Conservation (phyloP, 2,329 filamentous ascomycete genomes). For the Exophiala dermatitidis region DNA sequence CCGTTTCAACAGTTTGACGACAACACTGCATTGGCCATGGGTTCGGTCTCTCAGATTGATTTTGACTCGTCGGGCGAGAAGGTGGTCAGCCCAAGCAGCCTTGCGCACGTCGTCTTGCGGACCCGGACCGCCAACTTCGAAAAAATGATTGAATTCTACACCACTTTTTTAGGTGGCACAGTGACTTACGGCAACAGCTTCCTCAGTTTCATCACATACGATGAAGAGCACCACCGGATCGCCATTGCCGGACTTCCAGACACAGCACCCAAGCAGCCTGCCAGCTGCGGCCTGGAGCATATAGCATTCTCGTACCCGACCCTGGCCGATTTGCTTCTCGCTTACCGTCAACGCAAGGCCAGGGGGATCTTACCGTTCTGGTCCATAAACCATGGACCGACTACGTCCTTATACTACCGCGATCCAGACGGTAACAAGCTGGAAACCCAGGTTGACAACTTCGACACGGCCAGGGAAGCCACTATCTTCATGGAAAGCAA, state of each 20-base stretch:
- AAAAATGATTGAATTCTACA: neutral
- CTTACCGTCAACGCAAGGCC: constrained; percentile 32
- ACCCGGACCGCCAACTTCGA: neutral
- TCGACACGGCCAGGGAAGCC: constrained; percentile 22
- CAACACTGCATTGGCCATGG: neutral
- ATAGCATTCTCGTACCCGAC: constrained; percentile 38
- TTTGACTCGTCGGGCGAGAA: neutral
- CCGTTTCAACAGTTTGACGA: neutral
- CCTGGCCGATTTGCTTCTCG: constrained; percentile 32
- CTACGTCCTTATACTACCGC: constrained; percentile 43
- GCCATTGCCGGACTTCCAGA: constrained; percentile 4
- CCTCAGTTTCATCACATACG: constrained; percentile 12
- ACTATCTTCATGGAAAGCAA: neutral
- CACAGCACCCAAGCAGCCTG: constrained; percentile 3
- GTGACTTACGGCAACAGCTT: constrained; percentile 1
- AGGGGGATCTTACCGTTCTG: constrained; percentile 32
- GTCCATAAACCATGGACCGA: constrained; percentile 45
- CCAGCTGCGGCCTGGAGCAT: constrained; percentile 35
- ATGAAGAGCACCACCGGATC: constrained; percentile 12
- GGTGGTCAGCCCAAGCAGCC: neutral
- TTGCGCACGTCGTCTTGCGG: neutral
- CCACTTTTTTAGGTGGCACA: constrained; percentile 8
- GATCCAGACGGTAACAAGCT: constrained; percentile 45
- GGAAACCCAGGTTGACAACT: constrained; percentile 32
- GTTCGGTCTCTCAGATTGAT: neutral